Base-by-base conservation (phyloP, 2,329 filamentous ascomycete species). In the Talaromyces sp. region DNA sequence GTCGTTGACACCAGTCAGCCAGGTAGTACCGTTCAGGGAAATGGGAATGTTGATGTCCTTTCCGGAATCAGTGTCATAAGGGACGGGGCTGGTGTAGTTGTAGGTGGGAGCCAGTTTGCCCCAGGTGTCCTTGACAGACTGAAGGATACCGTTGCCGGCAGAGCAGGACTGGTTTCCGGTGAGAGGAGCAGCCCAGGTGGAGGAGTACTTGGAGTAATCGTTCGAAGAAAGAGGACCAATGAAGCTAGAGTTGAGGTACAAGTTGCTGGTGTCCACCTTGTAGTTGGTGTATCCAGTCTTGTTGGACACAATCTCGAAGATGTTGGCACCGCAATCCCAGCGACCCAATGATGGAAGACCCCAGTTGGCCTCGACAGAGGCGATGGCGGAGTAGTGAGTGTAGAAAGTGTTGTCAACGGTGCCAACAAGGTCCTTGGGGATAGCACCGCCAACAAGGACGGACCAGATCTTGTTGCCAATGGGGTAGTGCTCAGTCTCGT, bases 361-460 rank as follows among this genome's bases (percentile, higher is more conserved):
- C 87, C 87, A 90, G 80, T 90, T 91, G 60, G 86, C 85, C 60
- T 83, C 76, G 10, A 88, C 82, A 19, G 87, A 85, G n/a, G 88
- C 76, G 63, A 90, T 81, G 66, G 83, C 80, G 9, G 84, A 88
- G 79, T 90, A 90, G 77, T 90, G 88, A 72, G 87, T 86, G 78
- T 90, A 90, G 74, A 85, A 92, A 69, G 79, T 84, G 66, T 76
- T 68, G 73, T 95, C 90, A 1, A 79, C 85, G 26, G 88, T 91
- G 59, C 88, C 88, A 48, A 85, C 76, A 1, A 89, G 81, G n/a
- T 82, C 57, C 4, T 78, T 57, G 11, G 89, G 88, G 2, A 95
- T 75, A n/a, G 86, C 87, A 61, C 89, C 89, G 17, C 90, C 91
- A 3, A 94, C 77, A 0, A 94, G 81, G 65, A 94, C 81, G 63